These are phyloP conservation scores for Termitomyces sp. DNA, from an alignment of 768 basidiomycete genomes.

Conservation along the genomic window DNA sequence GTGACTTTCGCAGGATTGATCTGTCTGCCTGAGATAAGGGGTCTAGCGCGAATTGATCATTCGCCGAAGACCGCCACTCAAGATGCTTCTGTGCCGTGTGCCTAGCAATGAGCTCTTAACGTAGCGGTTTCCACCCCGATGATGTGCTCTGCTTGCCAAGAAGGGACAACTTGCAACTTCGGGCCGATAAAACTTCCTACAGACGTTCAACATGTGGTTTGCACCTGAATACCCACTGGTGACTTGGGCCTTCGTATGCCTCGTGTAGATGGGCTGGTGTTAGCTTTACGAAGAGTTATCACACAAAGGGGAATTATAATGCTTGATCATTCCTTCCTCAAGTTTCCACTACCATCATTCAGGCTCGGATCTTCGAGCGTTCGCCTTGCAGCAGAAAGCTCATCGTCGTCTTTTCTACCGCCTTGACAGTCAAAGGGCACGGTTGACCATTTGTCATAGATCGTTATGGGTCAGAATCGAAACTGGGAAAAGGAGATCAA, in stretches of 20 bases:
- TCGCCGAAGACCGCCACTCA: too few relatives aligned
- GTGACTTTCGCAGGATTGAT: too few relatives aligned
- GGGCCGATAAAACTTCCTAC: not conserved
- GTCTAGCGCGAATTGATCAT: too few relatives aligned
- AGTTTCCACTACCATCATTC: not conserved
- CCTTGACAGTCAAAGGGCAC: not conserved
- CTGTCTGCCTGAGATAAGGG: too few relatives aligned
- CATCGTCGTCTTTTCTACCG: not conserved
- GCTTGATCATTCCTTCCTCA: not conserved
- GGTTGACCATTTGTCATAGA: not conserved
- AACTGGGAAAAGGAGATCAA: slow-evolving; percentile 6
- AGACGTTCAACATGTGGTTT: not conserved
- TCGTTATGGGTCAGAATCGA: not conserved
- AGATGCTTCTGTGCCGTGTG: too few relatives aligned
- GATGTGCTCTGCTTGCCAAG: not conserved
- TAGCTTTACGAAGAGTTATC: not conserved
- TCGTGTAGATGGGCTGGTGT: not conserved
- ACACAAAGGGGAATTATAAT: not conserved
- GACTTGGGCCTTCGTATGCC: not conserved
- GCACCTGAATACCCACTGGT: not conserved
- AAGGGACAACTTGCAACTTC: not conserved
- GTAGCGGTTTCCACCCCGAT: too few relatives aligned
- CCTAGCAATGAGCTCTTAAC: too few relatives aligned
- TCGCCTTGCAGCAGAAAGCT: not conserved
- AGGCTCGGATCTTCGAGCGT: too few relatives aligned